Evolutionary conservation across 306 rosid species (phyloP).

Genomic region (Cucumis melo): DNA sequence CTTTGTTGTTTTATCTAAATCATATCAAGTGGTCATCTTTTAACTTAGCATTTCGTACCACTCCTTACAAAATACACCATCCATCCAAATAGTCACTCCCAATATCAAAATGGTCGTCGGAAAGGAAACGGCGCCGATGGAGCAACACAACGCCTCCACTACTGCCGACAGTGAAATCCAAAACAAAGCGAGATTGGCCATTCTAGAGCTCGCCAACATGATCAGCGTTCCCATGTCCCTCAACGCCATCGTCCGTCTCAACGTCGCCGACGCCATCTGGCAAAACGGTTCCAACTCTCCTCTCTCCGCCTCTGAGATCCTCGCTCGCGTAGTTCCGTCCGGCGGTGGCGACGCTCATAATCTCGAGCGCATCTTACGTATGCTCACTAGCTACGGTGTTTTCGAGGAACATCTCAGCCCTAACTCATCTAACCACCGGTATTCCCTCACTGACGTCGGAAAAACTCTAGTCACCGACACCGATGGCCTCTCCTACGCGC

Average conservation of each 20-base stretch:
- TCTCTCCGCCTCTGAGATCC: constrained; percentile 50
- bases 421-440: constrained; percentile 25
- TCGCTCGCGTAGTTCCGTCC: constrained; percentile 27
- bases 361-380: constrained; percentile 74
- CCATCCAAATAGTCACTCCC: not conserved
- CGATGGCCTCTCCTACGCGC: constrained; percentile 46
- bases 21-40: not conserved
- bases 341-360: constrained; percentile 67
- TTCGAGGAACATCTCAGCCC: constrained; percentile 39
- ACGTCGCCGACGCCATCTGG: constrained; percentile 81
- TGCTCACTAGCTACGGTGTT: constrained; percentile 67
- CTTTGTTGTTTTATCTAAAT: not conserved
- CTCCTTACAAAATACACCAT: not conserved
- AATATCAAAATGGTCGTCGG: not conserved
- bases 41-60: not conserved
- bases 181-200: constrained; percentile 43
- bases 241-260: constrained; percentile 82
- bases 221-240: constrained; percentile 92
- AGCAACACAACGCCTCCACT: not conserved
- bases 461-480: constrained; percentile 54
- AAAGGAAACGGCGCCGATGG: not conserved
- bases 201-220: constrained; percentile 82
- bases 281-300: constrained; percentile 57
- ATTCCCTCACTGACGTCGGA: constrained; percentile 64
- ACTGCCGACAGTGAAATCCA: constrained; percentile 15